These are phyloP conservation scores for Trichosanthes truncata DNA, from an alignment of 306 rosid genomes.

Conservation along the genomic window DNA sequence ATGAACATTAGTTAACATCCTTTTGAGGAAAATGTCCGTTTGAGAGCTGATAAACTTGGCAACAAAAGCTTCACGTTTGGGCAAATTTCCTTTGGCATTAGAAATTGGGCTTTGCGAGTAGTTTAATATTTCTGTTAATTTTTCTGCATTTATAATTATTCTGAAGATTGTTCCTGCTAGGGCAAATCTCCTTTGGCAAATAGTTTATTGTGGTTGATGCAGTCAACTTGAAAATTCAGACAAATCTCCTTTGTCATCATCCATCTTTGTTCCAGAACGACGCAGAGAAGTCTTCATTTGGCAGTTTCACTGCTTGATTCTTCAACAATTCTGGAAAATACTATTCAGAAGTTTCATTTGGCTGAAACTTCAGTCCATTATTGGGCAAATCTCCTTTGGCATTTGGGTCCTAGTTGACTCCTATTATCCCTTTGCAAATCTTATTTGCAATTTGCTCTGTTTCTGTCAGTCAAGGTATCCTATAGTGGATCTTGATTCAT, in stretches of 20 bases:
- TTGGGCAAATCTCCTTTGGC: constrained; percentile 99
- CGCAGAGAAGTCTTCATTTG: constrained; percentile 12
- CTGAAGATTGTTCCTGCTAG: constrained; percentile 27
- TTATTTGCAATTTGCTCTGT: constrained; percentile 52
- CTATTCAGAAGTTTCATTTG: constrained; percentile 27
- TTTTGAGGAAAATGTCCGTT: constrained; percentile 16
- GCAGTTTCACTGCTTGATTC: constrained; percentile 20
- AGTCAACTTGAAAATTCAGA: constrained; percentile 12
- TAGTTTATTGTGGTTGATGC: constrained; percentile 4
- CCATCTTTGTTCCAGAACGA: constrained; percentile 10
- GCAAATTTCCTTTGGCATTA: constrained; percentile 89
- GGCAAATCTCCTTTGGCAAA: constrained; percentile 92
- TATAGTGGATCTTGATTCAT: background rate
- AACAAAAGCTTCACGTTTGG: constrained; percentile 30
- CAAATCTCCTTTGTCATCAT: constrained; percentile 23
- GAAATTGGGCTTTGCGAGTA: constrained; percentile 25
- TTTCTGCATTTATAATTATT: constrained; percentile 5
- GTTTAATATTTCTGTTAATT: constrained; percentile 15
- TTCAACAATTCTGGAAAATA: constrained; percentile 30
- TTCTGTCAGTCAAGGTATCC: constrained; percentile 29
- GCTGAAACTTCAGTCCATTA: constrained; percentile 37
- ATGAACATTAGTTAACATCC: constrained; percentile 19
- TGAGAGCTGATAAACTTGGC: constrained; percentile 15
- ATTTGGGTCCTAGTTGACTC: constrained; percentile 53
- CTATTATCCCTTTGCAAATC: constrained; percentile 47